Base-by-base conservation (phyloP, 257 asterid species). In the Cynanchum wilfordii region DNA sequence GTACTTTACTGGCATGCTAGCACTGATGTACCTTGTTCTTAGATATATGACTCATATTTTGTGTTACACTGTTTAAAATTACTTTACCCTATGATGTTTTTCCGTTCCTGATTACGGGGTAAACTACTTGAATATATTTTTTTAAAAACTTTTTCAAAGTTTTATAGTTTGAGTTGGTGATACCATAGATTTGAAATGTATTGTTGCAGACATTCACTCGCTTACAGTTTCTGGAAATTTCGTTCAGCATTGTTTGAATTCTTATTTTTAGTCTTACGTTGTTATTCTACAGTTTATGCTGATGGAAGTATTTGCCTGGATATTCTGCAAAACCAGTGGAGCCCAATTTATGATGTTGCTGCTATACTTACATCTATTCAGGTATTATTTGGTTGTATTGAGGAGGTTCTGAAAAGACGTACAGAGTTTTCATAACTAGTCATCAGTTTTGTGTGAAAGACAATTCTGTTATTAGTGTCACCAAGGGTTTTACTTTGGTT, bases 221-320 rank as follows among this genome's bases (percentile, higher is more conserved):
- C 73, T 50, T 30, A 50, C 36, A 52, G 16, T 19, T 20, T 15
- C 64, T 30, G 0, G 20, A 38, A 1, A 29, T 30, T 13, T 69
- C n/a, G 6, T 49, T 47, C 54, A 16, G 47, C 73, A 29, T 25
- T 29, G 10, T 16, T 50, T 49, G 13, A 4, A 25, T 69, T 38
- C 10, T 38, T 19, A 45, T 42, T 6, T 12, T 68, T 49, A 58
- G 33, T 54, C 59, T 67, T 75, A 22, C 30, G 66, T 64, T 78
- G 33, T 44, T 30, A 45, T 67, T 77, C 54, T 55, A 70, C 87
- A 92, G 97, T 92, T 82, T 92, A 92, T 84, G 97, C 97, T 49
- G 97, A 89, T 81, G 97, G 97, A 74, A 92, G 97, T 79, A 92
- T 92, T 72, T 92, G 97, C 87, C 75, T 92, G 88, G 96, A 92